Base-by-base conservation (phyloP, 192 early-diverging fungal species). In the Paraglomus occultum region DNA sequence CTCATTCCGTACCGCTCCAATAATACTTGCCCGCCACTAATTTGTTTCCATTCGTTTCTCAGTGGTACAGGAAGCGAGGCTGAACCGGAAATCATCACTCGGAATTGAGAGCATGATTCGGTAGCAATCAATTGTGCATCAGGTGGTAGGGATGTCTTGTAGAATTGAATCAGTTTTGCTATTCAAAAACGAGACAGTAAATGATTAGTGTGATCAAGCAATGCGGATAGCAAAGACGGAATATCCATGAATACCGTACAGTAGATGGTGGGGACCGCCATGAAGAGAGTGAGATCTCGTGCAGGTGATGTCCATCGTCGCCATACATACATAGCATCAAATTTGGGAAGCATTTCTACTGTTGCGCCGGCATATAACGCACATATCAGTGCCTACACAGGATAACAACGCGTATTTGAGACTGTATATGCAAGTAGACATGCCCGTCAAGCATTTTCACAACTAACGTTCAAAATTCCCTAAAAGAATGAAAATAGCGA, bases 251-350 rank as follows among this genome's bases (percentile, higher is more conserved):
- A 40, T 51, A 44, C 8, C 2, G 44, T 77, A 80, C 85, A 71
- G 80, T 95, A 94, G 66, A 94, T 89, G 14, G 94, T 93, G 4
- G 94, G 94, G 11, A 95, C 94, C 5, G 90, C 91, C 94, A 94
- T 95, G 59, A 94, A 88, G 12, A 94, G 59, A 0, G 92, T 84
- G 5, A 93, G 78, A 58, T 86, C 71, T 51, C 83, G 74, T 15
- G 76, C 67, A 6, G 78, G 75, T 44, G 76, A 71, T 51, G 84
- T 81, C 73, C 88, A 86, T 5, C 90, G 80, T 40, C 74, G 52
- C 92, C 92, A 94, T 7, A 90, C 85, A 6, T 71, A 20, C 20
- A 67, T 74, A 5, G 83, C 79, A 76, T 92, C 82, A 73, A 94
- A 92, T 42, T 84, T 84, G 39, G 83, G 78, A 42, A 86, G 58